phyloP scores from a whole-genome alignment of 345 rosid species.

The Eucalyptus pauciflora region DNA sequence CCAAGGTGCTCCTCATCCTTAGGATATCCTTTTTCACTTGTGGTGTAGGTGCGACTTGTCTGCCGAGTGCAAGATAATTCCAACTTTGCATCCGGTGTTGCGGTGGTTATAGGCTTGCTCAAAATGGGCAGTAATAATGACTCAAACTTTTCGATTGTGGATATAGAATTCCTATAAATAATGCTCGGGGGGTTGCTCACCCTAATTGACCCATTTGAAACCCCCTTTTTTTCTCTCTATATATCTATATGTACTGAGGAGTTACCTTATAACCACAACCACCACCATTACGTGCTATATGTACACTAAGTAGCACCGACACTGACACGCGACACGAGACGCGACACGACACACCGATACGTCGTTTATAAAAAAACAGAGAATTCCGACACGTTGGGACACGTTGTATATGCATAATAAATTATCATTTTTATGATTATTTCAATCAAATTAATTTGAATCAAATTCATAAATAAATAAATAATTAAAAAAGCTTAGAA shows the following conservation, averaged over 20 bases:
- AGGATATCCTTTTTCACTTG: background rate
- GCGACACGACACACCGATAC: too few relatives aligned
- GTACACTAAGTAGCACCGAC: too few relatives aligned
- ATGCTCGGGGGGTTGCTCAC: background rate
- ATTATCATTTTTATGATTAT: too few relatives aligned
- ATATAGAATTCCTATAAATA: background rate
- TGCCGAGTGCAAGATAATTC: background rate
- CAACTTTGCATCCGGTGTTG: background rate
- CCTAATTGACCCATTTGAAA: background rate
- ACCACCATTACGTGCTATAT: background rate
- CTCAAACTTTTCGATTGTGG: background rate
- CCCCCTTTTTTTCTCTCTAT: background rate
- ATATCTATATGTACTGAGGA: background rate
- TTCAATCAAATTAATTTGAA: too few relatives aligned
- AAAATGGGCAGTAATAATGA: background rate
- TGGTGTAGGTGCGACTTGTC: background rate
- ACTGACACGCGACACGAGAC: too few relatives aligned
- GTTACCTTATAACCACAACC: background rate
- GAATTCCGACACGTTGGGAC: too few relatives aligned
- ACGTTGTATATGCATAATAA: too few relatives aligned
- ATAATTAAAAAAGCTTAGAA: too few relatives aligned
- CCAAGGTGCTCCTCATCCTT: background rate
- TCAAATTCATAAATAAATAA: too few relatives aligned
- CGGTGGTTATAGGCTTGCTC: background rate
- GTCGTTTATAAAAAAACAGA: too few relatives aligned